These are phyloP conservation scores for Penicillium sp. DNA, from an alignment of 2,329 filamentous ascomycete species.

Conservation along the genomic window DNA sequence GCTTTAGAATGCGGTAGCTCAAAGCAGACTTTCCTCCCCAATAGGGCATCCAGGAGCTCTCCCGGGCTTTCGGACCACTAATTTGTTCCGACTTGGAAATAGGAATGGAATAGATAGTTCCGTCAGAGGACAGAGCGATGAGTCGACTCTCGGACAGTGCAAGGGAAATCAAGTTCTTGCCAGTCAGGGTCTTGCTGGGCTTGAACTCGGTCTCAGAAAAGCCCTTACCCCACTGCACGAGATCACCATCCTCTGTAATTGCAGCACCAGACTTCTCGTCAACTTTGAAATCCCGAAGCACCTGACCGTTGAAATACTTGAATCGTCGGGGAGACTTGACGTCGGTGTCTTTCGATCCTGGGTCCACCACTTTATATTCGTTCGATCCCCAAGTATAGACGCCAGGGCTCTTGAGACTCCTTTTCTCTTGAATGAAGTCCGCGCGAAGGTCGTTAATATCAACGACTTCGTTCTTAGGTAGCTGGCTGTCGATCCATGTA, in stretches of 20 bases:
- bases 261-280: constrained; percentile 81
- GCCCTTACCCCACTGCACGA: constrained; percentile 86
- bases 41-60: constrained; percentile 72
- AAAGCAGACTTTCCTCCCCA: constrained; percentile 62
- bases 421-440: constrained; percentile 84
- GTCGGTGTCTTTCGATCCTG: constrained; percentile 71
- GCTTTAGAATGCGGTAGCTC: constrained; percentile 72
- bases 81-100: constrained; percentile 71
- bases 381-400: constrained; percentile 96
- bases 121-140: constrained; percentile 71
- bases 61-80: constrained; percentile 62
- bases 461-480: constrained; percentile 19
- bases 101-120: constrained; percentile 81
- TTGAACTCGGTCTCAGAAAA: constrained; percentile 65
- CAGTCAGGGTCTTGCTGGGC: constrained; percentile 72
- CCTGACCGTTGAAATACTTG: constrained; percentile 76
- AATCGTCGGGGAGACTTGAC: constrained; percentile 81
- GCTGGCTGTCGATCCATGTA: constrained; percentile 17
- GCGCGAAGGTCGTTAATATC: constrained; percentile 69
- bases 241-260: constrained; percentile 80
- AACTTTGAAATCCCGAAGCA: constrained; percentile 85
- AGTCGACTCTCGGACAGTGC: constrained; percentile 80
- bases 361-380: constrained; percentile 77
- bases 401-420: constrained; percentile 77
- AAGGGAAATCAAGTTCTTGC: constrained; percentile 77